These are phyloP conservation scores for Tricholoma sp. DNA, from an alignment of 768 basidiomycete genomes.

Conservation along the genomic window DNA sequence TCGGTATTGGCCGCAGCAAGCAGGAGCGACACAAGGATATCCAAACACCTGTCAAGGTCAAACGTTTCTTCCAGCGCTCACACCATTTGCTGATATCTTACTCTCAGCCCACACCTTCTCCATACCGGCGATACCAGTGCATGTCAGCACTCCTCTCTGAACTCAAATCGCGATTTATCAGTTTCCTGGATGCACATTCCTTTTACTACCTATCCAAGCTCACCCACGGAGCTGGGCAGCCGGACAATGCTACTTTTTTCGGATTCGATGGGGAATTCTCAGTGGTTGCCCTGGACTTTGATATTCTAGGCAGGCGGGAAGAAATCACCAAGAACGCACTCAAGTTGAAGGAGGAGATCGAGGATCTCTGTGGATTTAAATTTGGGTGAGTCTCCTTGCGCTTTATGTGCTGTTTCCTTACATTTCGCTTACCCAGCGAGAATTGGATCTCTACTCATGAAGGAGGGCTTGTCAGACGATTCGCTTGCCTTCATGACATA, in stretches of 20 bases:
- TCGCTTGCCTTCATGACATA: constrained; percentile 25
- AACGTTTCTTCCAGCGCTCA: neutral
- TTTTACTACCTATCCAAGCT: constrained; percentile 25
- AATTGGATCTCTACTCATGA: constrained; percentile 26
- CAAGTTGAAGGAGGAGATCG: constrained; percentile 28
- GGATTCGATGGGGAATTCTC: constrained; percentile 49
- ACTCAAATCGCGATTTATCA: constrained; percentile 18
- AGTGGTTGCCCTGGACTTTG: constrained; percentile 34
- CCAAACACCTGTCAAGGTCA: constrained; percentile 2
- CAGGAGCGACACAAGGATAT: neutral
- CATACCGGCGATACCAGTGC: constrained; percentile 32
- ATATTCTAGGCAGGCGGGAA: constrained; percentile 29
- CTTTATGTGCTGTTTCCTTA: neutral
- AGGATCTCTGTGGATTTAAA: constrained; percentile 27
- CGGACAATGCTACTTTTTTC: constrained; percentile 25
- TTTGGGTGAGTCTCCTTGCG: constrained; percentile 25
- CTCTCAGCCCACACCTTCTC: constrained; percentile 18
- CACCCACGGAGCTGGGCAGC: neutral
- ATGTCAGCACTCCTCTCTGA: constrained; percentile 23
- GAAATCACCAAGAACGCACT: constrained; percentile 23
- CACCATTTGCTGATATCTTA: neutral
- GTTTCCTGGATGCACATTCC: constrained; percentile 32
- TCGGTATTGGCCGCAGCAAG: constrained; percentile 10
- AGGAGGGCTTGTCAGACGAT: constrained; percentile 32
- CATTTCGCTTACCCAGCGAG: constrained; percentile 13